Evolutionary conservation across 345 rosid species (phyloP).

Genomic region (Populus euphratica): DNA sequence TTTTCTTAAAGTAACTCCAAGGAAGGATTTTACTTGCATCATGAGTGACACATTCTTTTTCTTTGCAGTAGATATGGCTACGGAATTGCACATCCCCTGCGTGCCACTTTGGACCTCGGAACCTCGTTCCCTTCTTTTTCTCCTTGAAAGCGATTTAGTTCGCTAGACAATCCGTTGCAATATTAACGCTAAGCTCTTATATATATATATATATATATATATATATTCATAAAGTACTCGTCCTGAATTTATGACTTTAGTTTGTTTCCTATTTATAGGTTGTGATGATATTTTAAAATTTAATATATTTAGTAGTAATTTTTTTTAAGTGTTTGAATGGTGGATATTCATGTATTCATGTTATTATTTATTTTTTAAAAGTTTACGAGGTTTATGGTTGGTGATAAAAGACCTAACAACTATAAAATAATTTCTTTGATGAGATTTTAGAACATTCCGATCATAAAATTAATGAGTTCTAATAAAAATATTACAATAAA

Average conservation of each 20-base stretch:
- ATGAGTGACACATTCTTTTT: constrained; percentile 10
- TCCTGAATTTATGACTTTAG: no score
- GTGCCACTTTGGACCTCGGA: constrained; percentile 45
- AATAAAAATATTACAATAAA: no score
- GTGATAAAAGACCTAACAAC: no score
- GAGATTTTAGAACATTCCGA: no score
- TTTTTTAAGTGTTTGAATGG: no score
- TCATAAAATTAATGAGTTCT: no score
- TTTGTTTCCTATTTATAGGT: no score
- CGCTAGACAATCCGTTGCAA: constrained; percentile 13
- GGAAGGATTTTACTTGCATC: constrained; percentile 32
- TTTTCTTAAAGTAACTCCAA: constrained; percentile 36
- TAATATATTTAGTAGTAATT: rapidly evolving
- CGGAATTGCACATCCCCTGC: constrained; percentile 43
- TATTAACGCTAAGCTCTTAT: neutral
- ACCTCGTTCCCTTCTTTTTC: constrained; percentile 37
- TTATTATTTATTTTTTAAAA: rapidly evolving
- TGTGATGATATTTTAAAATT: no score
- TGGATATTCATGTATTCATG: no score
- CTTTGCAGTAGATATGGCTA: constrained; percentile 19
- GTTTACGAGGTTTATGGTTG: no score
- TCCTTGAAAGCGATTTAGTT: constrained; percentile 30
- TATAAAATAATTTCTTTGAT: no score
- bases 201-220: neutral
- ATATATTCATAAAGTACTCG: no score